Base-by-base conservation (phyloP, 2,329 filamentous ascomycete genomes). In the Tolypocladium album region DNA sequence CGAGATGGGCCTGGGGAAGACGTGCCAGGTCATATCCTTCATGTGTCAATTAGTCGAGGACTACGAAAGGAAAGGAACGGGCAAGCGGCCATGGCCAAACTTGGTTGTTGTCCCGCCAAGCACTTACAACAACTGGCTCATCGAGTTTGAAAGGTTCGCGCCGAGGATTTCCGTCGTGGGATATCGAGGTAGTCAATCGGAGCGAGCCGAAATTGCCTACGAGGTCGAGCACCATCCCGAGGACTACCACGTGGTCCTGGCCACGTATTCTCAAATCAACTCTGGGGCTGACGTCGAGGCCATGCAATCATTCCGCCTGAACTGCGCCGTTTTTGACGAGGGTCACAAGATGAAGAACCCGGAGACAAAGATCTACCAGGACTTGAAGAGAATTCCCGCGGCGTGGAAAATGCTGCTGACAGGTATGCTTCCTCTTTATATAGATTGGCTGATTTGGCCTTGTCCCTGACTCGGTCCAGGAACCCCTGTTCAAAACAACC, bases 1-100 rank as follows among this genome's bases (percentile, higher is more conserved):
- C 70, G 94, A 99, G 70, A 99, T 99, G 94, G 94, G 90, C 58
- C 78, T 93, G 47, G 94, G 94, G 55, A 99, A 99, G 79, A 99
- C 94, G 0, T 97, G 92, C 67, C 93, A 99, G 69, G 91, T 97
- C 63, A 96, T 99, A 66, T 87, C 91, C 0, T 91, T 99, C 67
- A 81, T 99, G 55, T 89, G 91, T 20, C 88, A 96, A 67, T 78
- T 99, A 34, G 85, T 89, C 20, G 85, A 92, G 68, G 83, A 83
- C 38, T 84, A 79, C 61, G 69, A 78, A 40, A 67, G 68, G 7
- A 62, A 66, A 4, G 62, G 61, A 5, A 58, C 56, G 15, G 63
- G 64, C 3, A 63, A 62, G 6, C 63, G 80, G 76, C 69, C 84
- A 69, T 78, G 91, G 90, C 68, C 91, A 78, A 77, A 96, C 70